phyloP scores from a whole-genome alignment of 164 flowering plant genomes.

The Magnolia sinica region DNA sequence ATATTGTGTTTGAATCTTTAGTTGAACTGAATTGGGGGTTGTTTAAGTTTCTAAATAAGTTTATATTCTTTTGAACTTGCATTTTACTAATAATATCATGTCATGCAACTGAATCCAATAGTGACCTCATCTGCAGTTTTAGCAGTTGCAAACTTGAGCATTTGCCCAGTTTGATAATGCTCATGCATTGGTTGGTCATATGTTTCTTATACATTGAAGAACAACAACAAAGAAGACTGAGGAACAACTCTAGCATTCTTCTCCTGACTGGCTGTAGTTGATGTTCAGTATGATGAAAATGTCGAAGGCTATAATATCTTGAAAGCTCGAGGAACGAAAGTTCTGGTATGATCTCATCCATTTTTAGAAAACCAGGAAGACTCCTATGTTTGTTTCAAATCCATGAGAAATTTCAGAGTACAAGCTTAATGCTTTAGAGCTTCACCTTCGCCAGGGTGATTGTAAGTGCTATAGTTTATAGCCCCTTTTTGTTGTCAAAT shows the following conservation, averaged over 20 bases:
- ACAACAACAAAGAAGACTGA: too few species aligned
- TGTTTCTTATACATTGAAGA: too few species aligned
- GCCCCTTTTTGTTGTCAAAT: too few species aligned
- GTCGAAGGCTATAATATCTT: constrained; percentile 72
- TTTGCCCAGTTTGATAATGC: too few species aligned
- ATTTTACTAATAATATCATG: neutral
- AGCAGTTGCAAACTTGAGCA: too few species aligned
- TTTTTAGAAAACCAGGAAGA: constrained; percentile 77
- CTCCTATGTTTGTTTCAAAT: constrained; percentile 87
- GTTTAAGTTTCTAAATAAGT: neutral
- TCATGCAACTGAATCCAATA: neutral
- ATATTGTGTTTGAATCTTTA: too few species aligned
- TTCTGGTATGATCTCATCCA: constrained; percentile 41
- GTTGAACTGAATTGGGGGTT: too few species aligned
- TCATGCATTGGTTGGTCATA: too few species aligned
- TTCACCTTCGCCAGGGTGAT: constrained; percentile 76
- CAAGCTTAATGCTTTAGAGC: constrained; percentile 89
- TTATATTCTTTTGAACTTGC: neutral
- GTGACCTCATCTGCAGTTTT: neutral
- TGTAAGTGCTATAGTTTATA: too few species aligned
- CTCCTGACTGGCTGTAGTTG: constrained; percentile 80
- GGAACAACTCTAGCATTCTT: neutral
- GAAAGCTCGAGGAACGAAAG: constrained; percentile 91
- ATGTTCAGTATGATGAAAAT: constrained; percentile 91
- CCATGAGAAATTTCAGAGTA: constrained; percentile 96